Base-by-base conservation (phyloP, 1,284 basidiomycete genomes). In the Coniferiporia weirii region DNA sequence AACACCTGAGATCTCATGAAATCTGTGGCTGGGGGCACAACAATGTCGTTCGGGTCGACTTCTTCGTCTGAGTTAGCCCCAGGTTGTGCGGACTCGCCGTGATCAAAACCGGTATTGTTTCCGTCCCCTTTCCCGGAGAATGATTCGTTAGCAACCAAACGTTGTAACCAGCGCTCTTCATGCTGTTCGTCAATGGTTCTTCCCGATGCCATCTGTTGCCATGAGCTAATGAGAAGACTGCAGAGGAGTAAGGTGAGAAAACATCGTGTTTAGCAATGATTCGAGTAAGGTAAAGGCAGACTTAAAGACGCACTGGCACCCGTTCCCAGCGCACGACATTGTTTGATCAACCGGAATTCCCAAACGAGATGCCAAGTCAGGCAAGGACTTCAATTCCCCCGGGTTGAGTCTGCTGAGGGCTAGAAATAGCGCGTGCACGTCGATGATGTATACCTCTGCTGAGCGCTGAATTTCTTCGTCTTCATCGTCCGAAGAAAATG, bases 251-350 rank as follows among this genome's bases (percentile, higher is more conserved):
- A 34, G 50, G 17, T 51, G 27, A 51, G 34, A 17, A 15, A 44
- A 35, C 22, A 17, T 13, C 15, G 54, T 8, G n/a, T 27, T 15
- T 3, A 32, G 12, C 36, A 17, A 5, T 34, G 10, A 22, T 47
- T 44, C 20, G 15, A 12, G 38, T 40, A 40, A 40, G 8, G 15
- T 9, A 15, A 40, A 40, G 27, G 12, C 38, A 7, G 15, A 40
- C 38, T 9, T 3, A 40, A 38, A 13, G 15, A 64, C 72, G 44
- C 56, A 72, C 73, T 69, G 67, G 67, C 70, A 71, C 40, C 73
- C 73, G 47, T 68, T 73, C 19, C 72, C 73, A 9, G 73, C 72
- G 58, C 69, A 72, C 66, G 66, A 67, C 40, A 56, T 58, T 22
- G 65, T 64, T 2, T 61, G 57, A 34, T 66, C 61, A 15, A 62